Evolutionary conservation across 1,284 basidiomycete genomes (phyloP), one percentile per base, ranked within the genome.

Genomic region (Fistulinella cinereoalba): DNA sequence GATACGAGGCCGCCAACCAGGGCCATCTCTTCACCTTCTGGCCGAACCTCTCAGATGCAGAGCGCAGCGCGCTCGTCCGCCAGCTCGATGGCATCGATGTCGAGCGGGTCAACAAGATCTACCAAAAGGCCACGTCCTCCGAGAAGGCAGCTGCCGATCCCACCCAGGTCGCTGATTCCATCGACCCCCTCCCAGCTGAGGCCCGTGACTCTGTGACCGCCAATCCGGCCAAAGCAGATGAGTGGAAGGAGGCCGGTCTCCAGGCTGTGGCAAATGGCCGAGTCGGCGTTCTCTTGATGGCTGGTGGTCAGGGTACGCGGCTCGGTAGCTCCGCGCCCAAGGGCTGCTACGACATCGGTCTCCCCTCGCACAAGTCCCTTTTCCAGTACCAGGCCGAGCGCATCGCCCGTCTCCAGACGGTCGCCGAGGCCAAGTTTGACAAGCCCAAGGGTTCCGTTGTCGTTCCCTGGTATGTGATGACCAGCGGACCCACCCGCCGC

Each of bases 381-480:
- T 99, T 99, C 76, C 92, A 97, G 66, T 87, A 92, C 58, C 97
- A 99, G 71, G 97, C 95, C 5, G 94, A 97, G 70, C 83, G 96
- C 43, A 97, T 99, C 65, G 75, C 77, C 42, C 81, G 86, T 49
- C 73, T 99, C 43, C 88, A 96, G 69, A 69, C 70, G 24, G 68
- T 98, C 39, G 95, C 94, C 0, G 81, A 81, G 59, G 58, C 72
- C 47, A 71, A 77, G 42, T 70, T 65, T 41, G 72, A 74, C 45
- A 81, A 79, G 57, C 66, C 77, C 21, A 65, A 71, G 13, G 80
- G 79, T 40, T 77, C 80, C 3, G 83, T 87, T 43, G 69, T 80
- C 47, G 82, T 98, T 51, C 88, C 84, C 43, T 99, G 97, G 97
- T 99, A 97, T 74, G 84, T 99, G 62, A 99, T 99, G 97, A 99